Conservation (phyloP, 164 flowering plant genomes). For the Tinospora cordifolia region DNA sequence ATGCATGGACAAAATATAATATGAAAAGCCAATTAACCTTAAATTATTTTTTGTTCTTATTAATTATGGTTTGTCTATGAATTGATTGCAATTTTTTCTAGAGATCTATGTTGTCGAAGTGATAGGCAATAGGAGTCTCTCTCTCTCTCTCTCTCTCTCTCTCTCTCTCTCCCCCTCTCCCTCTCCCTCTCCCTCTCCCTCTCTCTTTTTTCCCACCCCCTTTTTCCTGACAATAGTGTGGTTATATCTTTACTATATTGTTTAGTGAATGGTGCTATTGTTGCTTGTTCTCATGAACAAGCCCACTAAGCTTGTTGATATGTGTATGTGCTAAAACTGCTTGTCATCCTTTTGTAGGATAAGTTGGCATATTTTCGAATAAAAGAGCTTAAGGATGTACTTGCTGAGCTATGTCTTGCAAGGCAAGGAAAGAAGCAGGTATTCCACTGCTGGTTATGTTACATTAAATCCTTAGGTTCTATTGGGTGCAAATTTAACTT, state of each 20-base stretch:
- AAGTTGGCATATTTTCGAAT: constrained; percentile 27
- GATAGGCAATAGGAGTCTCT: background rate
- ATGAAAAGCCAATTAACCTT: too few species aligned
- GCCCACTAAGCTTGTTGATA: background rate
- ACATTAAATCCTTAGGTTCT: too few species aligned
- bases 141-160: too few species aligned
- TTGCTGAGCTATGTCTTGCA: constrained; percentile 46
- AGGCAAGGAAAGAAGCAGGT: constrained; percentile 96
- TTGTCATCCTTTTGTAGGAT: constrained; percentile 17
- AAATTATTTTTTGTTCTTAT: too few species aligned
- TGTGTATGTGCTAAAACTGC: background rate
- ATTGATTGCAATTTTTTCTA: constrained; percentile 1
- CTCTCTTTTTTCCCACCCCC: too few species aligned
- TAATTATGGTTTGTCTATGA: background rate
- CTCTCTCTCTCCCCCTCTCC: too few species aligned
- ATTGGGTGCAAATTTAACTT: too few species aligned
- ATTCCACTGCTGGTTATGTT: background rate
- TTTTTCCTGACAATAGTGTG: background rate
- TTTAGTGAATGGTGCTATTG: background rate
- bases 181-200: too few species aligned
- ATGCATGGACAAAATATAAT: too few species aligned
- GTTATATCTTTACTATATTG: background rate
- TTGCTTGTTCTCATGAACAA: background rate
- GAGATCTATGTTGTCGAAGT: background rate
- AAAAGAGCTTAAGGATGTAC: constrained; percentile 36